These are phyloP conservation scores for Fusarium sp. DNA, from an alignment of 2,329 filamentous ascomycete species.

Conservation along the genomic window DNA sequence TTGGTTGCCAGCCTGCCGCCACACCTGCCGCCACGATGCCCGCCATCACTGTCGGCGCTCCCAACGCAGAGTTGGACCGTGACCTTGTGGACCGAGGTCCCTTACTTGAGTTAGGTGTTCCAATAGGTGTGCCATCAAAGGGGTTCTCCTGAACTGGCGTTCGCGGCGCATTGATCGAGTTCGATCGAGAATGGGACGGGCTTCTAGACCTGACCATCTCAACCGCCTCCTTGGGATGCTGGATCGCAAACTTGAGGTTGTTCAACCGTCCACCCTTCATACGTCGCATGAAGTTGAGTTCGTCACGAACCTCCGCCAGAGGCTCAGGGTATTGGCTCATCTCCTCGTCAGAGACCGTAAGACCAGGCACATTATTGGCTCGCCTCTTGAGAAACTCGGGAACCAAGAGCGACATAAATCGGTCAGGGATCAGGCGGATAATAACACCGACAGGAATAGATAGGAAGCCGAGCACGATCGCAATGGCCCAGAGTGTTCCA, in stretches of 20 bases:
- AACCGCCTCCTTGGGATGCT: constrained; percentile 79
- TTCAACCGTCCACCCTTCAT: constrained; percentile 87
- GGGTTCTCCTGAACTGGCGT: constrained; percentile 73
- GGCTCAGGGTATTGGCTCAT: constrained; percentile 78
- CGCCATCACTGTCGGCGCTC: constrained; percentile 84
- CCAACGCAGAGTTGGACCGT: constrained; percentile 77
- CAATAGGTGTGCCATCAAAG: constrained; percentile 60
- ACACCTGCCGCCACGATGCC: constrained; percentile 83
- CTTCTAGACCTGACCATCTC: constrained; percentile 69
- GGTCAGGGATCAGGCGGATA: constrained; percentile 86
- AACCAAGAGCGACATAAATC: constrained; percentile 67
- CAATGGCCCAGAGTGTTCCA: constrained; percentile 87
- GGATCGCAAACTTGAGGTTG: constrained; percentile 82
- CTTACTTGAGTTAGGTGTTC: constrained; percentile 71
- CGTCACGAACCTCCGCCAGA: constrained; percentile 80
- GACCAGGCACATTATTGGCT: constrained; percentile 61
- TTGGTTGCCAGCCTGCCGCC: constrained; percentile 81
- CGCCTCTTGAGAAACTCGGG: constrained; percentile 66
- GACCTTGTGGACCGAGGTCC: constrained; percentile 77
- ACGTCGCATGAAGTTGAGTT: constrained; percentile 83
- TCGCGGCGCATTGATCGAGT: constrained; percentile 70
- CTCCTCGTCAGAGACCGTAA: constrained; percentile 76
- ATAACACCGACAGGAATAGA: constrained; percentile 87
- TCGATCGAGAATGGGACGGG: constrained; percentile 74
- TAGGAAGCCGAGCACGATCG: constrained; percentile 83